Base-by-base conservation (phyloP, 768 basidiomycete species). In the Boletus tylopilopsis region DNA sequence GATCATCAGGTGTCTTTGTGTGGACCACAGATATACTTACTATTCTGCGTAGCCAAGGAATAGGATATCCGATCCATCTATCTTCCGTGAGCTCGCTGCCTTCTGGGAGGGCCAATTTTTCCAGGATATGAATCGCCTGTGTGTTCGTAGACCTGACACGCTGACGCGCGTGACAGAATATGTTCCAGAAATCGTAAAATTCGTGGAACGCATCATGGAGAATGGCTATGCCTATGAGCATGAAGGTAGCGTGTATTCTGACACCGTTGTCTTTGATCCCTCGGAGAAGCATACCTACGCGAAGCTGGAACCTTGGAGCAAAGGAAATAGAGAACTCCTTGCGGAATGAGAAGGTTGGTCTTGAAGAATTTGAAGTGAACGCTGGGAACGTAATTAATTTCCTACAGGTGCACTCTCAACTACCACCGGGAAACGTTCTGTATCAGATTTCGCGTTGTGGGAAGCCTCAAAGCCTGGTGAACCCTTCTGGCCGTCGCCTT, bases 101-200 rank as follows among this genome's bases (percentile, higher is more conserved):
- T 82, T 84, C 64, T 97, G 94, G 94, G 96, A 98, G 69, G 73
- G 71, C 27, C 79, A 83, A 47, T 99, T 94, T 73, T 93, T 95
- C 73, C 73, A 82, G 25, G 94, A 97, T 61, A 99, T 99, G 96
- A 71, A 74, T 15, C 81, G 85, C n/a, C 78, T 99, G 16, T 80
- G 80, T 54, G 88, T 98, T 34, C 83, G 86, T 50, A 82, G 86
- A 19, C 94, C 96, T 16, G 92, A 95, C 65, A 90, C 83, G 5
- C 69, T 97, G 46, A 98, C 96, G 1, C 85, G 95, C 35, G 96
- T 98, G 6, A 94, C 94, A 2, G 96, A 98, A 69, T 99, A 93
- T 68, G 86, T 99, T 8, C 91, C 94, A 4, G 94, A 98, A 70
- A 90, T 97, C 55, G 90, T 94, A 43, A 68, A 79, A 5, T 99